A percentile compares a stretch with the other conserved stretches of the same genome.
Evolutionary conservation across 2,329 filamentous ascomycete genomes (phyloP).

Genomic region (Aspergillus versicolor): DNA sequence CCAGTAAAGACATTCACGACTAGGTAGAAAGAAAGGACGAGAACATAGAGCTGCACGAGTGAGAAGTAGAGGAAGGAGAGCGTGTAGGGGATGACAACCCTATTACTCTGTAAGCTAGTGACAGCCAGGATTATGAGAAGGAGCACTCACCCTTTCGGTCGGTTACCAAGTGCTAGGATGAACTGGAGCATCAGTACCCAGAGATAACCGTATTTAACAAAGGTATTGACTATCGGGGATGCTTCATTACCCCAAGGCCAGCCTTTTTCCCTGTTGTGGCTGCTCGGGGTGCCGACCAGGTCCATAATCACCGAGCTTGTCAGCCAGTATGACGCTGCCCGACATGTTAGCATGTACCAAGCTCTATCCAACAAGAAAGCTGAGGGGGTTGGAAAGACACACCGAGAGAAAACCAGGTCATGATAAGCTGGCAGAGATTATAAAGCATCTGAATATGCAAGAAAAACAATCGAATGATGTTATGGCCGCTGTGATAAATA

Average conservation of each 20-base stretch:
- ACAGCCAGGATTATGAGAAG: not conserved
- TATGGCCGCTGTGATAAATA: slow-evolving; percentile 98
- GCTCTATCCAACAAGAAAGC: slow-evolving; percentile 2
- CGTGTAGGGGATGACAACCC: slow-evolving; percentile 67
- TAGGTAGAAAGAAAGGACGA: slow-evolving; percentile 83
- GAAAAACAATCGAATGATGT: slow-evolving; percentile 97
- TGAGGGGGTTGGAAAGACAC: slow-evolving; percentile 21
- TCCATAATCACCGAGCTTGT: slow-evolving; percentile 98
- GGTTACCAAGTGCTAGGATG: slow-evolving; percentile 91
- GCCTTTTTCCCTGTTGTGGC: slow-evolving; percentile 57
- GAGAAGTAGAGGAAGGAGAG: slow-evolving; percentile 84
- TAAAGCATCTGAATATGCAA: slow-evolving; percentile 95
- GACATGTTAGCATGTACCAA: not conserved
- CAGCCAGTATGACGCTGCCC: slow-evolving; percentile 83
- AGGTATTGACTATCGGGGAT: slow-evolving; percentile 85
- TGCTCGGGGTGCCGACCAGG: slow-evolving; percentile 74
- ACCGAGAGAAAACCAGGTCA: slow-evolving; percentile 80
- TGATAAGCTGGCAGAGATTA: slow-evolving; percentile 82
- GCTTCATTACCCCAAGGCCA: slow-evolving; percentile 89
- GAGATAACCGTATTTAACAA: slow-evolving; percentile 88
- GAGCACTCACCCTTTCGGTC: slow-evolving; percentile 69
- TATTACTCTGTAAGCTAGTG: not conserved
- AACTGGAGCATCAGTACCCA: slow-evolving; percentile 92
- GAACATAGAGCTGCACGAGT: slow-evolving; percentile 84
- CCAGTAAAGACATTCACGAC: slow-evolving; percentile 76